A percentile compares a stretch with the other conserved stretches of the same genome.
These are phyloP conservation scores for Ambrosia hybrid DNA, from an alignment of 140 eudicot genomes.

Conservation along the genomic window DNA sequence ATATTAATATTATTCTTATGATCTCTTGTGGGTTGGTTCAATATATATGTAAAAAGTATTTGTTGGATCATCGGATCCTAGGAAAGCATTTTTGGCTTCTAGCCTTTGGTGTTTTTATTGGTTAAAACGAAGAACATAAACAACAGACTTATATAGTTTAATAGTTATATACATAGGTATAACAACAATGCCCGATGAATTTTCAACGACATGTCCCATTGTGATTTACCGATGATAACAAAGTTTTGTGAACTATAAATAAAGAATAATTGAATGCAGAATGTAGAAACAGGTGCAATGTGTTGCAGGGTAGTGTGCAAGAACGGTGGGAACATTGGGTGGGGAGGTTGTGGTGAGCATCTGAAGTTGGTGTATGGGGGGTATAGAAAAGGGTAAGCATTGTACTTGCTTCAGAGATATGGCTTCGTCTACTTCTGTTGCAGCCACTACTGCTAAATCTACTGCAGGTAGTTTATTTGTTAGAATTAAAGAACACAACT, in stretches of 20 bases:
- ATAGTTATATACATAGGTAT: background rate
- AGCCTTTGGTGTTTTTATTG: too few species aligned
- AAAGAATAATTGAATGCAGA: conserved; percentile 1
- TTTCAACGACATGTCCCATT: conserved; percentile 1
- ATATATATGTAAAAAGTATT: too few species aligned
- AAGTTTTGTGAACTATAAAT: conserved; percentile 24
- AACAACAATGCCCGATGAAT: conserved; percentile 23
- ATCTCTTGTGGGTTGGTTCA: conserved; percentile 3
- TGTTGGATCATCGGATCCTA: too few species aligned
- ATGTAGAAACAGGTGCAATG: too few species aligned
- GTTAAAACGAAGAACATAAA: too few species aligned
- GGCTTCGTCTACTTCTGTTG: conserved; percentile 28
- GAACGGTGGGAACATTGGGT: conserved; percentile 51
- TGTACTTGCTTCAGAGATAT: conserved; percentile 36
- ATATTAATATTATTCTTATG: conserved; percentile 8
- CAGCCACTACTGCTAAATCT: conserved; percentile 22
- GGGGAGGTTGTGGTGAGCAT: conserved; percentile 67
- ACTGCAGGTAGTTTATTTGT: background rate
- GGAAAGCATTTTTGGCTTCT: too few species aligned
- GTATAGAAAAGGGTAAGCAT: conserved; percentile 51
- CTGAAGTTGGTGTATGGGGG: conserved; percentile 43
- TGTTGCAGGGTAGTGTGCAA: conserved; percentile 45
- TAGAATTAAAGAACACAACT: background rate
- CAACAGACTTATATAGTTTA: too few species aligned
- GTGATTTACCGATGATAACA: conserved; percentile 21